phyloP scores from a whole-genome alignment of 768 basidiomycete genomes.

The Clitopilus passeckerianus region DNA sequence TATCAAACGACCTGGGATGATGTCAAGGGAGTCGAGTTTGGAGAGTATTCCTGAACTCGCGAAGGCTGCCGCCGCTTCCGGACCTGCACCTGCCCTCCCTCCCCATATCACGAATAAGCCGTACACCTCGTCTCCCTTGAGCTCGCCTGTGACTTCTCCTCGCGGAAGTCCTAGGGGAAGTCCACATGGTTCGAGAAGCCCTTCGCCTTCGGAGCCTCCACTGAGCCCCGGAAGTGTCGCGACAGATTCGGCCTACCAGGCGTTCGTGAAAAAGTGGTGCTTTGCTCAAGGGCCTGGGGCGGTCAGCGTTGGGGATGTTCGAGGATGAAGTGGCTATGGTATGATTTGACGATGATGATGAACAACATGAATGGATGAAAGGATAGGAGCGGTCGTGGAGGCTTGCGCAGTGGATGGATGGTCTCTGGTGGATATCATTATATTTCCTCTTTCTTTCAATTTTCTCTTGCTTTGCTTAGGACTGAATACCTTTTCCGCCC shows the following conservation, averaged over 20 bases:
- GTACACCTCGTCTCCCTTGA: neutral
- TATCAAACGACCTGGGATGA: neutral
- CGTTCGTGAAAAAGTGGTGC: constrained; percentile 65
- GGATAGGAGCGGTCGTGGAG: no score
- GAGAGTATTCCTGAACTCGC: neutral
- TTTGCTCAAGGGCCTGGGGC: constrained; percentile 33
- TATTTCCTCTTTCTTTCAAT: no score
- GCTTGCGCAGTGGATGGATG: no score
- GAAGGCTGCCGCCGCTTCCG: neutral
- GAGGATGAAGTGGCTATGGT: neutral
- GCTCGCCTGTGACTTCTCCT: neutral
- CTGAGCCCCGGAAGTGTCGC: neutral
- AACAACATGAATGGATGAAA: neutral
- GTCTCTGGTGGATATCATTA: no score
- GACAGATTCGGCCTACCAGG: constrained; percentile 41
- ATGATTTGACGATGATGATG: neutral
- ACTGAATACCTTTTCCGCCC: no score
- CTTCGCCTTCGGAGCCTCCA: neutral
- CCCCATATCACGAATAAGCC: neutral
- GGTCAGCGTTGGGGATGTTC: neutral
- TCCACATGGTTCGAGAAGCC: neutral
- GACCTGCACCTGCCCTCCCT: neutral
- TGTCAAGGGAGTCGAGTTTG: neutral
- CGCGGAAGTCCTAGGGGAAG: neutral
- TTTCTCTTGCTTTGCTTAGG: no score